Percentiles rank a stretch among this genome's conserved stretches.
phyloP scores from a whole-genome alignment of 129 eudicot species.

The Solidago caesia region DNA sequence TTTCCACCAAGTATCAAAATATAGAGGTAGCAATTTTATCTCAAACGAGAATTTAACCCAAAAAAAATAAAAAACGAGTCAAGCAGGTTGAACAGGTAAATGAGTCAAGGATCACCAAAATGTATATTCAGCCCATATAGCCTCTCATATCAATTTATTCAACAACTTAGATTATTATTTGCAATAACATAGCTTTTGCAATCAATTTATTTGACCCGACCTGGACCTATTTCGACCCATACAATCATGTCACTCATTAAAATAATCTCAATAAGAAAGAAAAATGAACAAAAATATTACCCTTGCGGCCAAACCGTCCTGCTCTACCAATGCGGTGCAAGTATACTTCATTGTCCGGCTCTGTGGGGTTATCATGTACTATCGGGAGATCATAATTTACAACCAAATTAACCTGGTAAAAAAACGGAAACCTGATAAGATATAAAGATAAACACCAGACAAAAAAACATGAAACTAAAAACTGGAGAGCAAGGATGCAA shows the following conservation, averaged over 20 bases:
- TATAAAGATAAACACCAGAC: background rate
- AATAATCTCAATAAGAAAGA: background rate
- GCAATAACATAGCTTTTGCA: too few species aligned
- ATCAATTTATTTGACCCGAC: too few species aligned
- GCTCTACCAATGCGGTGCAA: constrained; percentile 89
- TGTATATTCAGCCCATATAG: too few species aligned
- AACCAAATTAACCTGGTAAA: constrained; percentile 68
- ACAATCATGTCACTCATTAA: background rate
- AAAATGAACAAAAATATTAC: constrained; percentile 28
- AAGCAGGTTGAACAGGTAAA: too few species aligned
- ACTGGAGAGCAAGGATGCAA: background rate
- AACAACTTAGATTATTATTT: too few species aligned
- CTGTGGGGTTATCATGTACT: constrained; percentile 35
- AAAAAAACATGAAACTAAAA: background rate
- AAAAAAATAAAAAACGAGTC: too few species aligned
- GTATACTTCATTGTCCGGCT: constrained; percentile 76
- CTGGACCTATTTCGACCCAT: too few species aligned
- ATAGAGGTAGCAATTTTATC: background rate
- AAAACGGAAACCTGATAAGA: background rate
- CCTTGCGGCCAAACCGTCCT: constrained; percentile 90
- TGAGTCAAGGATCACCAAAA: too few species aligned
- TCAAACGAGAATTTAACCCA: background rate
- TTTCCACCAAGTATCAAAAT: background rate
- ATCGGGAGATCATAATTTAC: constrained; percentile 75
- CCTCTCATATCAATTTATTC: too few species aligned